Conservation (phyloP, 108 stramenopile genomes). For the Fragilaria crotonensis region DNA sequence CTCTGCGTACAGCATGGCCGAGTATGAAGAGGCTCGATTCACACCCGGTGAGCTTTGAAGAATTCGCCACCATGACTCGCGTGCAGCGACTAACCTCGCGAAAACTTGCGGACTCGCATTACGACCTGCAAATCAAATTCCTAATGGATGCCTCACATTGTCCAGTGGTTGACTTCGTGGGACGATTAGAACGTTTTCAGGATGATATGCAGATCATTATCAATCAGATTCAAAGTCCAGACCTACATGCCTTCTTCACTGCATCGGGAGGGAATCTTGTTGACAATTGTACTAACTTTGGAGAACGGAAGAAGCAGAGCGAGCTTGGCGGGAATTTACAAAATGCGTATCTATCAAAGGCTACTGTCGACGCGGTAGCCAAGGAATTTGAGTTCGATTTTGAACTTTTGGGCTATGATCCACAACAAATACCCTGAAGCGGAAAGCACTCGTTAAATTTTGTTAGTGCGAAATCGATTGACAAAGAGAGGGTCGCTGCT, state of each 20-base stretch:
- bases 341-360: neutral
- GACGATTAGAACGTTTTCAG: slow-evolving; percentile 2
- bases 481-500: no score
- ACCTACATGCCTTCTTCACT: neutral
- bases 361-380: neutral
- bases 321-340: neutral
- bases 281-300: slow-evolving; percentile 2
- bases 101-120: neutral
- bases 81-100: neutral
- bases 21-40: slow-evolving; percentile 8
- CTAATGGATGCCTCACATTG: slow-evolving; percentile 3
- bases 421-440: neutral
- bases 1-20: slow-evolving; percentile 27
- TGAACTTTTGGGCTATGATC: slow-evolving; percentile 4
- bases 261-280: no score
- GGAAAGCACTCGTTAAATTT: no score
- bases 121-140: neutral
- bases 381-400: slow-evolving; percentile 4
- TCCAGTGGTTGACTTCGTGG: slow-evolving; percentile 10
- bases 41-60: neutral
- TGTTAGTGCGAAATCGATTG: no score
- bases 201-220: slow-evolving; percentile 1
- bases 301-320: neutral
- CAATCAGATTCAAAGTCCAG: slow-evolving; percentile 3
- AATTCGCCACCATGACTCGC: neutral